Evolutionary conservation across 2,329 filamentous ascomycete species (phyloP), one percentile per base, ranked within the genome.

Genomic region (Fusarium irregulare): DNA sequence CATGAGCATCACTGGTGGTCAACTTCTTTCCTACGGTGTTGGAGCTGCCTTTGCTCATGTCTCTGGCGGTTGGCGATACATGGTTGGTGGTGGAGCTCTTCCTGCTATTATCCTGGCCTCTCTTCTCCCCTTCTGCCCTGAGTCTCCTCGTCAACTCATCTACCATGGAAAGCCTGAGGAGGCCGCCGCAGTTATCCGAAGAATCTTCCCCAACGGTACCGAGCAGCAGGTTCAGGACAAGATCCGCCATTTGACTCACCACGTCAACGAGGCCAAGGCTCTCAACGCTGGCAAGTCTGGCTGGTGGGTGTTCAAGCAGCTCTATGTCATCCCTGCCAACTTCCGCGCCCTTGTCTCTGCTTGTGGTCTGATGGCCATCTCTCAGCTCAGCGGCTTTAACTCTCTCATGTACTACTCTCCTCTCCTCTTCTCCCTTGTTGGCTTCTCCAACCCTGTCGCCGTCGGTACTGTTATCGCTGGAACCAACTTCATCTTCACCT

Each of bases 371-470:
- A 86, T 86, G 83, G 84, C 83, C 20, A 82, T 86, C 44, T 82
- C 79, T 16, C 85, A 86, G 76, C 84, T 86, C 44, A 79, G 82
- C 8, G 85, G 84, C 0, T 85, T 87, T 74, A 87, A 87, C 64
- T 84, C 85, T 3, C 77, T 87, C 40, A 78, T 81, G 64, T 86
- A 86, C 75, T 87, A 86, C 74, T 83, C 82, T 0, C 83, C 83
- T 0, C 82, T 82, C 0, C 75, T 87, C 1, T 87, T 87, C 68
- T 74, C 78, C 2, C 80, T 86, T 6, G 83, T 86, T 27, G 83
- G 84, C 2, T 86, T 87, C 72, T 74, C 78, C 20, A 83, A 86
- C 54, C 82, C 85, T 0, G 80, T 82, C 1, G 83, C 82, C 2
- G 84, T 87, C 23, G 80, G 79, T 1, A 80, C 79, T 16, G 77